Evolutionary conservation across 768 basidiomycete genomes (phyloP).

Genomic region (Xerocomellus amylosporus): DNA sequence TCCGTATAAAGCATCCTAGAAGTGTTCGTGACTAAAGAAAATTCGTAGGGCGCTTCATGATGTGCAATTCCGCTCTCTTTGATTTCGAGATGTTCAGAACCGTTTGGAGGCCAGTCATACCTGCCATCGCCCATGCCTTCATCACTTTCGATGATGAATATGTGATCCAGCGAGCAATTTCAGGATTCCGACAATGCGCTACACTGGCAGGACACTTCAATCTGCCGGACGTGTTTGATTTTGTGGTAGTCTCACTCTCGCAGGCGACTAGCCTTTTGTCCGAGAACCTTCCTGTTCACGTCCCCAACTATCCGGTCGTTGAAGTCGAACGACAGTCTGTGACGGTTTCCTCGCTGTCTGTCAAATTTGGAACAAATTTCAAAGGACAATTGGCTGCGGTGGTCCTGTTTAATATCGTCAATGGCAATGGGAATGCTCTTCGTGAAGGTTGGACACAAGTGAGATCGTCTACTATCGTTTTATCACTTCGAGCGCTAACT

Average conservation of each 20-base stretch:
- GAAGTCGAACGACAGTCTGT: constrained; percentile 87
- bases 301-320: constrained; percentile 84
- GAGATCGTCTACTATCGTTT: constrained; percentile 12
- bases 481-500: neutral
- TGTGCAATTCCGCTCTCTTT: constrained; percentile 76
- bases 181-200: constrained; percentile 96
- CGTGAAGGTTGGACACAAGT: constrained; percentile 95
- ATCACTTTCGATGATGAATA: constrained; percentile 96
- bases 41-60: constrained; percentile 53
- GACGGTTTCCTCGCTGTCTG: constrained; percentile 88
- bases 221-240: constrained; percentile 95
- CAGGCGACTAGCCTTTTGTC: constrained; percentile 87
- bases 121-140: constrained; percentile 94
- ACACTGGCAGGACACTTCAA: constrained; percentile 86
- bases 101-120: constrained; percentile 91
- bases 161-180: constrained; percentile 89
- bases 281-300: constrained; percentile 62
- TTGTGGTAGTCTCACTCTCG: constrained; percentile 88
- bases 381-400: constrained; percentile 95
- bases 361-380: constrained; percentile 93
- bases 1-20: constrained; percentile 31
- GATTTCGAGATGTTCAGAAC: constrained; percentile 92
- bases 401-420: constrained; percentile 95
- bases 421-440: constrained; percentile 90
- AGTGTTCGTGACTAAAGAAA: constrained; percentile 32